These are phyloP conservation scores for Inga oerstediana DNA, from an alignment of 306 rosid genomes.

Conservation along the genomic window DNA sequence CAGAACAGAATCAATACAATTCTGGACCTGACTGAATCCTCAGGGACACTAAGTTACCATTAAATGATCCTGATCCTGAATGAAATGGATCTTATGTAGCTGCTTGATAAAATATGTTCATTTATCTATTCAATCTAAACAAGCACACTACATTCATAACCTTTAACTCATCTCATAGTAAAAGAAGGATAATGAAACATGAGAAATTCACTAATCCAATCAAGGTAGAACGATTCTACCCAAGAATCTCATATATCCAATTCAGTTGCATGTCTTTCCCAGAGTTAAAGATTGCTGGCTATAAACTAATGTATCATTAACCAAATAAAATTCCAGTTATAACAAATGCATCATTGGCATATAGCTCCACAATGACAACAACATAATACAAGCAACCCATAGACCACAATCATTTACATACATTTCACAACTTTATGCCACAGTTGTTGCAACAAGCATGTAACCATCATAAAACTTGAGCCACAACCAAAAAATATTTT, in stretches of 20 bases:
- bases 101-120: too few relatives aligned
- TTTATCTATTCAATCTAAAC: background rate
- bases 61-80: background rate
- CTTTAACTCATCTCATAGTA: background rate
- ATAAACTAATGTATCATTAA: background rate
- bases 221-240: background rate
- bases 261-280: background rate
- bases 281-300: background rate
- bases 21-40: constrained; percentile 10
- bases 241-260: background rate
- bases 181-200: background rate
- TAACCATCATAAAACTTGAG: too few relatives aligned
- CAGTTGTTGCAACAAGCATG: too few relatives aligned
- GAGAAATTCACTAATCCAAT: background rate
- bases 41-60: background rate
- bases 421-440: background rate
- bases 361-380: background rate
- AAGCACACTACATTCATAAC: background rate
- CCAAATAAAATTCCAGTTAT: background rate
- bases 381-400: background rate
- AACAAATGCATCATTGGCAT: background rate
- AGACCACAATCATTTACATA: background rate
- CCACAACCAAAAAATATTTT: too few relatives aligned
- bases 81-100: too few relatives aligned
- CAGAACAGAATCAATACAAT: background rate